A percentile compares a stretch with the other conserved stretches of the same genome.
Conservation (phyloP, 2,329 filamentous ascomycete species). For the Aureobasidium pullulans region DNA sequence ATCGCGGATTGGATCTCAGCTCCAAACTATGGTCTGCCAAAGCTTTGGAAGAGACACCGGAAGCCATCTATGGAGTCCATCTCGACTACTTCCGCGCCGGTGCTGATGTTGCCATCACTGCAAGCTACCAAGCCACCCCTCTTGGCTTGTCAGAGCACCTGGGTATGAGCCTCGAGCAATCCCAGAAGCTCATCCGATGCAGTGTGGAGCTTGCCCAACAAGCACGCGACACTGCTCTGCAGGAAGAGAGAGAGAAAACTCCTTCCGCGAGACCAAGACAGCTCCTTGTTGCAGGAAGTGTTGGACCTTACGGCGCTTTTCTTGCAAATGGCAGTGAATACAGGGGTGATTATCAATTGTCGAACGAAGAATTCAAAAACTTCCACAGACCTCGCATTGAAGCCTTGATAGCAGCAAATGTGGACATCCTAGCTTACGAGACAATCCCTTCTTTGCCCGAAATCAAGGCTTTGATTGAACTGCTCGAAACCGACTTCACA, state of each 20-base stretch:
- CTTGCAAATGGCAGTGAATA: slow-evolving; percentile 42
- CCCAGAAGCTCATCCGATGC: slow-evolving; percentile 30
- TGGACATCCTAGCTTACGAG: slow-evolving; percentile 39
- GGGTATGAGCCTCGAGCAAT: slow-evolving; percentile 25
- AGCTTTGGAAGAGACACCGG: slow-evolving; percentile 32
- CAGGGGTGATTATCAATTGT: slow-evolving; percentile 33
- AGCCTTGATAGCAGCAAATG: slow-evolving; percentile 34
- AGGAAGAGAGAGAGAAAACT: slow-evolving; percentile 1
- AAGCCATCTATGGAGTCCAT: slow-evolving; percentile 37
- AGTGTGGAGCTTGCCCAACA: slow-evolving; percentile 36
- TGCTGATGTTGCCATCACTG: slow-evolving; percentile 41
- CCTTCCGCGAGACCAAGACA: slow-evolving; percentile 2
- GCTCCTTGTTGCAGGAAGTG: slow-evolving; percentile 37
- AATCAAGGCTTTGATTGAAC: slow-evolving; percentile 31
- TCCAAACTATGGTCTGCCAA: slow-evolving; percentile 40
- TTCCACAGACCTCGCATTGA: slow-evolving; percentile 39
- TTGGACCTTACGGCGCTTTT: slow-evolving; percentile 43
- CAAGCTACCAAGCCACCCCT: slow-evolving; percentile 41
- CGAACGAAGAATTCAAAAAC: slow-evolving; percentile 26
- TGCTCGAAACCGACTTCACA: slow-evolving; percentile 33
- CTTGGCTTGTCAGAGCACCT: slow-evolving; percentile 34
- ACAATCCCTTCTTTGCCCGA: slow-evolving; percentile 38
- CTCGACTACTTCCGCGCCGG: slow-evolving; percentile 38
- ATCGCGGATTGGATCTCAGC: slow-evolving; percentile 36
- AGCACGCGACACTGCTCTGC: slow-evolving; percentile 25